phyloP scores from a whole-genome alignment of 2,329 filamentous ascomycete genomes.

The Phoma sp. region DNA sequence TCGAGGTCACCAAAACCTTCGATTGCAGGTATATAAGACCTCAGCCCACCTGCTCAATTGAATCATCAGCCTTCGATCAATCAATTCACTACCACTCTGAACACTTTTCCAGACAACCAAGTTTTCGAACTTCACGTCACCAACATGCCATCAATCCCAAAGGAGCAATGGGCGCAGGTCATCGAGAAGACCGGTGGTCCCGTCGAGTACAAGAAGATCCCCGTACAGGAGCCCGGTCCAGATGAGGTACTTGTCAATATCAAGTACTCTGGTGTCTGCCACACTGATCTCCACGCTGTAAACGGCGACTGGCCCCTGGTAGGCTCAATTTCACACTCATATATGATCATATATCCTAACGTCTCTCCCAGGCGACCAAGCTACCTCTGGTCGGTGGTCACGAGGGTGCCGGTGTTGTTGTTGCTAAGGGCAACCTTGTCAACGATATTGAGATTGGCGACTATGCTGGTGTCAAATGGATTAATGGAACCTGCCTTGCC shows the following conservation, averaged over 20 bases:
- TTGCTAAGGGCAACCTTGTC: constrained; percentile 79
- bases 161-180: constrained; percentile 90
- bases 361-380: constrained; percentile 64
- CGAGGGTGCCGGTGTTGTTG: constrained; percentile 81
- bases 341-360: constrained; percentile 21
- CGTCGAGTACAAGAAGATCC: constrained; percentile 79
- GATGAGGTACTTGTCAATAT: constrained; percentile 93
- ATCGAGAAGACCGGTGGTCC: constrained; percentile 79
- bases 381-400: constrained; percentile 84
- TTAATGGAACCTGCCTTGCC: constrained; percentile 84
- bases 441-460: constrained; percentile 80
- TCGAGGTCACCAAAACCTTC: constrained; percentile 11
- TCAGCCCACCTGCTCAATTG: constrained; percentile 9
- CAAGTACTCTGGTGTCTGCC: constrained; percentile 90
- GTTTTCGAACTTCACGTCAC: constrained; percentile 1
- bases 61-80: constrained; percentile 22
- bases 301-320: constrained; percentile 87
- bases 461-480: constrained; percentile 87
- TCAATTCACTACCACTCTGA: constrained; percentile 11
- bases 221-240: constrained; percentile 79
- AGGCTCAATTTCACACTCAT: constrained; percentile 7
- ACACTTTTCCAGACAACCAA: not conserved
- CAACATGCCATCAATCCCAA: constrained; percentile 69
- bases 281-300: constrained; percentile 83
- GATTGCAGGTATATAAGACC: constrained; percentile 30